phyloP scores from a whole-genome alignment of 2,329 filamentous ascomycete species.

The Apiospora pterosperma region DNA sequence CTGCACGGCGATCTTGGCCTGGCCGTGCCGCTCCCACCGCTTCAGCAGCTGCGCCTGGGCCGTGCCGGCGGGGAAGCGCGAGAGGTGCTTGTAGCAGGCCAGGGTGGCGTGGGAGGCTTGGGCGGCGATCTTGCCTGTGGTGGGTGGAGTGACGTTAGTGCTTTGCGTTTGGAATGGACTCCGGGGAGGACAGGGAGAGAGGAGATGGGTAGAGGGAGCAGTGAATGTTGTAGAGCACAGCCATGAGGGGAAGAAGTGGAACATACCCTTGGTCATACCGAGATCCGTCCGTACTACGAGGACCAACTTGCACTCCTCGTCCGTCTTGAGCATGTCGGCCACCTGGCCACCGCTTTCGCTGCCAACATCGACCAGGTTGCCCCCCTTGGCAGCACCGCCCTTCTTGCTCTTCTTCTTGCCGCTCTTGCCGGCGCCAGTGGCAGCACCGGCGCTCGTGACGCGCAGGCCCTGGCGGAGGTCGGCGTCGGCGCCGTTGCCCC shows the following conservation, averaged over 20 bases:
- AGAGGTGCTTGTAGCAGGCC: constrained; percentile 88
- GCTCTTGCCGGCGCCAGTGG: neutral
- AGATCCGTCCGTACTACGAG: constrained; percentile 90
- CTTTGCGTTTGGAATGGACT: neutral
- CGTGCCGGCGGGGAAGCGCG: constrained; percentile 47
- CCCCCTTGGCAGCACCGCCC: constrained; percentile 18
- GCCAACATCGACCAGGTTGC: constrained; percentile 25
- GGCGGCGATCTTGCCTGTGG: constrained; percentile 87
- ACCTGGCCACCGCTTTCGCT: constrained; percentile 38
- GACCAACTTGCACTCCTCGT: constrained; percentile 91
- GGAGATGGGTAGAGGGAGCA: no score
- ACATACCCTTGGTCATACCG: constrained; percentile 91
- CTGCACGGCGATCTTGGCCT: constrained; percentile 92
- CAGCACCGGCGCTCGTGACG: constrained; percentile 14
- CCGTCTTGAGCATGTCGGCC: constrained; percentile 29
- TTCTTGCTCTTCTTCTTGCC: constrained; percentile 6
- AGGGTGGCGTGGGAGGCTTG: constrained; percentile 96
- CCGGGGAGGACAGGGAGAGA: neutral
- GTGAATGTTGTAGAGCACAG: no score
- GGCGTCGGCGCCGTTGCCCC: constrained; percentile 59
- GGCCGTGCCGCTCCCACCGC: constrained; percentile 82
- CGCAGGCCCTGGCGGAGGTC: constrained; percentile 56
- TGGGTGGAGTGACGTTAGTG: constrained; percentile 4
- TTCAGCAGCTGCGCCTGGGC: constrained; percentile 62
- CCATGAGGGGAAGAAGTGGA: neutral